These are phyloP conservation scores for Pneumocystis wakefieldiae DNA, from an alignment of 1,139 yeast genomes.

Conservation along the genomic window DNA sequence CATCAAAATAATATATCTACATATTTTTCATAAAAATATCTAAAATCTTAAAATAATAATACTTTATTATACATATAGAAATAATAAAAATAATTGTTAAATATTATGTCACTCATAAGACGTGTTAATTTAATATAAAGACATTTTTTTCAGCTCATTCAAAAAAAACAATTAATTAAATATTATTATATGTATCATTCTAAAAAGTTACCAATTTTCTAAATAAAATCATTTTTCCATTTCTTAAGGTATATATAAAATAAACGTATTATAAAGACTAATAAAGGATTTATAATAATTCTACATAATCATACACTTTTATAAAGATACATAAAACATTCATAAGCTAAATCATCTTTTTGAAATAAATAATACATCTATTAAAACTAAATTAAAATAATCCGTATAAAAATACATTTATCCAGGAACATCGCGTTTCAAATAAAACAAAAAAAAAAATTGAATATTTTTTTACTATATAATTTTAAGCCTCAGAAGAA, in stretches of 20 bases:
- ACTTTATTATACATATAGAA: not conserved
- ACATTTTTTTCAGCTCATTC: too few species aligned
- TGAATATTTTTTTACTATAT: not conserved
- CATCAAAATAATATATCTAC: not conserved
- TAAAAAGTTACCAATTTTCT: not conserved
- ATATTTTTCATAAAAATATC: not conserved
- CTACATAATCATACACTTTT: not conserved
- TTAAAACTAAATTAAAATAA: too few species aligned
- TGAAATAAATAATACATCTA: not conserved
- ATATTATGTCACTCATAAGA: too few species aligned
- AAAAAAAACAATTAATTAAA: not conserved
- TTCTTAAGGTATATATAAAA: too few species aligned
- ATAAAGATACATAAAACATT: not conserved
- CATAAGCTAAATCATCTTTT: not conserved
- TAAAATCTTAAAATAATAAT: not conserved
- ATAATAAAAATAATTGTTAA: too few species aligned
- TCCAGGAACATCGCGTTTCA: not conserved
- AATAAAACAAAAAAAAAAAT: not conserved
- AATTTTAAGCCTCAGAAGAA: not conserved
- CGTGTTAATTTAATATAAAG: too few species aligned
- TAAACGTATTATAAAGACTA: too few species aligned
- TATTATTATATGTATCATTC: not conserved
- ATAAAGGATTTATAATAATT: not conserved
- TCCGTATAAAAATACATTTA: not conserved
- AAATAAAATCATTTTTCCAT: not conserved